Percentiles rank a stretch among this genome's conserved stretches.
Conservation (phyloP, 805 yeast genomes). For the Spathaspora girioi region DNA sequence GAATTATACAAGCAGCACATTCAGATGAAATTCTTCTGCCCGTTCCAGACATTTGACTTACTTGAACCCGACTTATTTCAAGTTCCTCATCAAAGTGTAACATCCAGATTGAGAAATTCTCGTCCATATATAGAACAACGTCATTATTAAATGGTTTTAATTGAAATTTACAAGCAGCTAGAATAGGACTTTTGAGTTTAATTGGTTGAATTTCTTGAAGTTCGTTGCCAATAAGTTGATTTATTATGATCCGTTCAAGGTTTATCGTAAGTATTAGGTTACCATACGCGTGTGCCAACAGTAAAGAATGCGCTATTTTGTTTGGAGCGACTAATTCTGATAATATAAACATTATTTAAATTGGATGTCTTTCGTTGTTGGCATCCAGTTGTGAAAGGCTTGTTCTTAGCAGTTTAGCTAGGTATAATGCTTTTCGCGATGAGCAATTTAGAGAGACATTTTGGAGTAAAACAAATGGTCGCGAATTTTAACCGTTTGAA, state of each 20-base stretch:
- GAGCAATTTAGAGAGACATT: too few species aligned
- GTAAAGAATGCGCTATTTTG: not conserved
- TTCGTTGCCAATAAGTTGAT: not conserved
- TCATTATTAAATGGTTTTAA: not conserved
- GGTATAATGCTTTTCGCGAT: not conserved
- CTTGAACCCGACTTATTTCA: not conserved
- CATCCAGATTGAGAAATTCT: not conserved
- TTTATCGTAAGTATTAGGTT: not conserved
- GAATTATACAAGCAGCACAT: conserved; percentile 1
- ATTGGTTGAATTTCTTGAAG: not conserved
- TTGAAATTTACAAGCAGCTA: not conserved
- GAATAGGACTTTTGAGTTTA: too few species aligned
- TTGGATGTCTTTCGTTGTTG: not conserved
- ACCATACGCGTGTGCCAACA: not conserved
- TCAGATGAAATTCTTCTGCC: not conserved
- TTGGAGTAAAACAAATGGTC: too few species aligned
- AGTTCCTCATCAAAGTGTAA: not conserved
- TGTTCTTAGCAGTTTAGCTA: too few species aligned
- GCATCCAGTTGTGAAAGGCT: not conserved
- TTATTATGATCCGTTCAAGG: not conserved
- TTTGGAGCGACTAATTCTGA: conserved; percentile 1
- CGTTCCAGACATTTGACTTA: not conserved
- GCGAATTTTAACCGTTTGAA: too few species aligned
- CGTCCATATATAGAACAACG: not conserved
- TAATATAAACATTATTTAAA: not conserved